Evolutionary conservation across 257 asterid genomes (phyloP), one percentile per base, ranked within the genome.

Genomic region (Solanum bukasovii): DNA sequence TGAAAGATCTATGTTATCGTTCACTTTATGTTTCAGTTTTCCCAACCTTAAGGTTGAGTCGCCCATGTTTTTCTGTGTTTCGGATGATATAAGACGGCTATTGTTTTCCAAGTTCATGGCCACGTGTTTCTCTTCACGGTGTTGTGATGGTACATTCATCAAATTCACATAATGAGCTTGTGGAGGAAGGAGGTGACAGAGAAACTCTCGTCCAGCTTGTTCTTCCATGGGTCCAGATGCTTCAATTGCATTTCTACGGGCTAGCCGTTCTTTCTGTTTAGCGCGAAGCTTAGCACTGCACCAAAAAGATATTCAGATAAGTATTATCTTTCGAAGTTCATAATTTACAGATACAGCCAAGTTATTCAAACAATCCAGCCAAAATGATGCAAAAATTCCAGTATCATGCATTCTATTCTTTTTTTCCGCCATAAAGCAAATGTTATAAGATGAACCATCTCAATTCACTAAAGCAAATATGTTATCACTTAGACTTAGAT

Each of bases 261-360:
- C 94, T 89, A 97, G 35, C 88, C 98, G 91, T 90, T 93, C 96
- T 49, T 94, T 97, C 89, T 96, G 99, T 91, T 98, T 91, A 23
- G 96, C 94, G 59, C 99, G 98, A 90, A 97, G 99, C 93, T 92
- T 96, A 52, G 90, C 79, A 90, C 99, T 97, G 96, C 90, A 21
- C 77, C 85, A 79, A 73, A 73, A 49, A 23, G 10, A 84, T 35
- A 65, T 44, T 83, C 40, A 44, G 44, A 63, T 67, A 70, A 44
- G 59, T 16, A 79, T 27, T 27, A 44, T 79, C 85, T 79, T 79
- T 79, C 11, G 6, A 79, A 79, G 85, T 16, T 81, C 67, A 49
- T 52, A 49, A 49, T 49, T 82, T 49, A 49, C 31, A 49, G 21
- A 82, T 49, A 20, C 6, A 27, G 14, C 71, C 86, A 49, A 82